Evolutionary conservation across 805 yeast genomes (phyloP).

Genomic region (Saturnispora zaruensis): DNA sequence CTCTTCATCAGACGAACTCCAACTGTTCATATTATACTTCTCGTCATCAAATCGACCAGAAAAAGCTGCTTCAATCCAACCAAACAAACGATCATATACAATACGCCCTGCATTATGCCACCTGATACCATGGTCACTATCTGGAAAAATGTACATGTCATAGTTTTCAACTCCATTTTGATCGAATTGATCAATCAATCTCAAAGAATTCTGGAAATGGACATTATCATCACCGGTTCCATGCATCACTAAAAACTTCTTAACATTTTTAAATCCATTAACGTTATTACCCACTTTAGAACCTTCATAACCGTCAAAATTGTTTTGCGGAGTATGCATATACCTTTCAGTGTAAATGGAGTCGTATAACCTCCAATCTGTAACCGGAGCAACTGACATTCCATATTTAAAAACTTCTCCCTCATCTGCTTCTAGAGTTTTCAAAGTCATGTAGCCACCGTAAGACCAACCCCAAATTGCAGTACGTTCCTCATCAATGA

Average conservation of each 20-base stretch:
- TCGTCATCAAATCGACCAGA: constrained; percentile 34
- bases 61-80: constrained; percentile 60
- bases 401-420: constrained; percentile 78
- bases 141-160: constrained; percentile 74
- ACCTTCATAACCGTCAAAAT: constrained; percentile 51
- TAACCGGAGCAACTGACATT: constrained; percentile 95
- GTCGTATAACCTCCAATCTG: constrained; percentile 88
- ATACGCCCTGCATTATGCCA: constrained; percentile 67
- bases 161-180: constrained; percentile 71
- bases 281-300: constrained; percentile 55
- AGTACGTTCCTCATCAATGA: constrained; percentile 57
- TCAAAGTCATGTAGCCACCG: constrained; percentile 90
- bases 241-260: constrained; percentile 80
- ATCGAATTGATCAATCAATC: constrained; percentile 68
- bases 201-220: constrained; percentile 82
- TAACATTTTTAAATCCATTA: constrained; percentile 44
- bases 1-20: not conserved
- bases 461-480: constrained; percentile 99
- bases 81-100: constrained; percentile 56
- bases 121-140: constrained; percentile 64
- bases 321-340: constrained; percentile 74
- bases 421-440: constrained; percentile 74
- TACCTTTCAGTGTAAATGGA: constrained; percentile 92
- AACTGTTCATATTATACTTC: not conserved
- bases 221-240: constrained; percentile 98